Percentiles rank a stretch among this genome's conserved stretches.
phyloP scores from a whole-genome alignment of 1,284 basidiomycete genomes.

The Apiotrichum gracile region DNA sequence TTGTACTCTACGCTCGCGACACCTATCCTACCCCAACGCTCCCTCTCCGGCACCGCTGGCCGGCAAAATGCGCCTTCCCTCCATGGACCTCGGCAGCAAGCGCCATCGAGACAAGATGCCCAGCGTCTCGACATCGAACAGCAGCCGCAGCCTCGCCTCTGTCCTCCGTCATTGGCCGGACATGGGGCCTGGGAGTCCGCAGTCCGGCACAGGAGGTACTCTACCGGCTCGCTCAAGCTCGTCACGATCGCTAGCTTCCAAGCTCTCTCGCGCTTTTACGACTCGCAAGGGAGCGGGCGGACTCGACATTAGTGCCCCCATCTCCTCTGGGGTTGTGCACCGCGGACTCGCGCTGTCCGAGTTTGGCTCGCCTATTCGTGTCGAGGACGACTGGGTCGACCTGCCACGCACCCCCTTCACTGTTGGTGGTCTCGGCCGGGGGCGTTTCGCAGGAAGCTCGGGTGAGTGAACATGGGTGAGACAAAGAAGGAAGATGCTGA shows the following conservation, averaged over 20 bases:
- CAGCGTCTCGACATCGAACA: background rate
- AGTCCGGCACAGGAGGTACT: background rate
- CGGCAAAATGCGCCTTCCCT: background rate
- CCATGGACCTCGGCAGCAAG: background rate
- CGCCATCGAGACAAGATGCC: background rate
- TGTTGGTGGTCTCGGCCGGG: background rate
- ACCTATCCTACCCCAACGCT: background rate
- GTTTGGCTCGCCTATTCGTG: conserved; percentile 2
- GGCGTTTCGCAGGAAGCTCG: no score
- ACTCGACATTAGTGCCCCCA: background rate
- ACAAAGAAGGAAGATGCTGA: background rate
- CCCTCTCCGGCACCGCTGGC: background rate
- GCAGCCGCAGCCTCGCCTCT: background rate
- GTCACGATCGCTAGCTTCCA: conserved; percentile 1
- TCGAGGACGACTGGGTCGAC: background rate
- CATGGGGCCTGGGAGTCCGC: background rate
- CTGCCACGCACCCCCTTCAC: background rate
- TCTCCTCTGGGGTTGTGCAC: background rate
- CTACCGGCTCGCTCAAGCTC: background rate
- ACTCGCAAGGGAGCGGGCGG: background rate
- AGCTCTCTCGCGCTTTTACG: conserved; percentile 4
- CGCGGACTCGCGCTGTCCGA: conserved; percentile 1
- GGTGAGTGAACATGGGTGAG: background rate
- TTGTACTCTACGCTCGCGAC: background rate
- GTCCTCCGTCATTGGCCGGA: background rate